A percentile compares a stretch with the other conserved stretches of the same genome.
Conservation (phyloP, 169 alveolate species). For the Plasmodium vinckei region DNA sequence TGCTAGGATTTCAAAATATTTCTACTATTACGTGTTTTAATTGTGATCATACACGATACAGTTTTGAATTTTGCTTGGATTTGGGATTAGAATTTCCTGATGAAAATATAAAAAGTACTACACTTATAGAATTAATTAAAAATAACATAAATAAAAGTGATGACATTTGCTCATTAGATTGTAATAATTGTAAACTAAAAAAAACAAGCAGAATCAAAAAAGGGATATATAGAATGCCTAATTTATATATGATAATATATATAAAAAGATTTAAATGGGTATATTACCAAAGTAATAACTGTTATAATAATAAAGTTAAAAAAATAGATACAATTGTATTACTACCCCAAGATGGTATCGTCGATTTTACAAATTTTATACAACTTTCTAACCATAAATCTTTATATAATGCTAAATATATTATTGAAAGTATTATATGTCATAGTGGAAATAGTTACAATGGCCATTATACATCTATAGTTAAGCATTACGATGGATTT, state of each 20-base stretch:
- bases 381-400: conserved; percentile 59
- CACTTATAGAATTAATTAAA: conserved; percentile 34
- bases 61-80: conserved; percentile 73
- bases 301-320: conserved; percentile 62
- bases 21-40: conserved; percentile 64
- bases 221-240: conserved; percentile 75
- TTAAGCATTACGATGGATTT: conserved; percentile 61
- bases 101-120: conserved; percentile 67
- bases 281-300: conserved; percentile 45
- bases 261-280: conserved; percentile 75
- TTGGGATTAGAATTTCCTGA: conserved; percentile 51
- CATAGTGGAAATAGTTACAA: conserved; percentile 71
- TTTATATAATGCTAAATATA: conserved; percentile 47
- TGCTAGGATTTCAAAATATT: conserved; percentile 72
- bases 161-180: conserved; percentile 30
- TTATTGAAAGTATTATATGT: conserved; percentile 70
- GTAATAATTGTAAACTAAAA: conserved; percentile 56
- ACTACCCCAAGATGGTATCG: conserved; percentile 60
- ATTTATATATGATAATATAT: conserved; percentile 69
- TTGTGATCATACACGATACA: conserved; percentile 71
- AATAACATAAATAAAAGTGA: conserved; percentile 55
- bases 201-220: conserved; percentile 45
- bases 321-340: conserved; percentile 61
- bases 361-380: conserved; percentile 54
- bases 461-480: conserved; percentile 73